These are phyloP conservation scores for Coccomyxa sp. DNA, from an alignment of 139 green algal species.

Conservation along the genomic window DNA sequence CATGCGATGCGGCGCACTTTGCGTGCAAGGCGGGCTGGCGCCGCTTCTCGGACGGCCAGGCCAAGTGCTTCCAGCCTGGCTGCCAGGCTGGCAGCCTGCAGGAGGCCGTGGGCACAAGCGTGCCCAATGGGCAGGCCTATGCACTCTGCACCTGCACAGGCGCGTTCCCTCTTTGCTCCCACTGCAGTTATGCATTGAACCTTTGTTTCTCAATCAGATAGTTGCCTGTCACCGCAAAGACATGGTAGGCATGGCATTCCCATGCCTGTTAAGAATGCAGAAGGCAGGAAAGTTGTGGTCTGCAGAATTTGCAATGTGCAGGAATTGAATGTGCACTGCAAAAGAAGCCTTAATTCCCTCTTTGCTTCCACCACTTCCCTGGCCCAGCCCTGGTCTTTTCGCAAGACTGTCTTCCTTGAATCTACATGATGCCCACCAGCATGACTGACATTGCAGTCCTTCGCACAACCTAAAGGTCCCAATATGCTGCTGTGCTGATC, in stretches of 20 bases:
- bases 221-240: neutral
- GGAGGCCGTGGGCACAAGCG: neutral
- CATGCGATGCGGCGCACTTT: conserved; percentile 9
- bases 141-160: neutral
- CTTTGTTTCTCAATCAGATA: neutral
- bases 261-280: neutral
- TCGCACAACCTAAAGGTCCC: too few relatives aligned
- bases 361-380: neutral
- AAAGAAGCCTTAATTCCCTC: neutral
- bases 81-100: conserved; percentile 8
- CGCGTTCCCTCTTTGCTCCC: neutral
- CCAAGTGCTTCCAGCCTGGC: conserved; percentile 9
- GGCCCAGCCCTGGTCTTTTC: neutral
- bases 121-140: neutral
- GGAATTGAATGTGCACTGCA: too few relatives aligned
- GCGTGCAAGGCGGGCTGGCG: conserved; percentile 9
- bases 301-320: neutral
- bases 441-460: too few relatives aligned
- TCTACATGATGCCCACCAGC: too few relatives aligned
- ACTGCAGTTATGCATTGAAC: neutral
- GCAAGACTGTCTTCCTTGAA: too few relatives aligned
- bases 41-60: conserved; percentile 5
- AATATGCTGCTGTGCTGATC: too few relatives aligned
- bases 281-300: neutral
- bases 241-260: neutral